phyloP scores from a whole-genome alignment of 176 grass and related monocot genomes.

The Microstegium vimineum region DNA sequence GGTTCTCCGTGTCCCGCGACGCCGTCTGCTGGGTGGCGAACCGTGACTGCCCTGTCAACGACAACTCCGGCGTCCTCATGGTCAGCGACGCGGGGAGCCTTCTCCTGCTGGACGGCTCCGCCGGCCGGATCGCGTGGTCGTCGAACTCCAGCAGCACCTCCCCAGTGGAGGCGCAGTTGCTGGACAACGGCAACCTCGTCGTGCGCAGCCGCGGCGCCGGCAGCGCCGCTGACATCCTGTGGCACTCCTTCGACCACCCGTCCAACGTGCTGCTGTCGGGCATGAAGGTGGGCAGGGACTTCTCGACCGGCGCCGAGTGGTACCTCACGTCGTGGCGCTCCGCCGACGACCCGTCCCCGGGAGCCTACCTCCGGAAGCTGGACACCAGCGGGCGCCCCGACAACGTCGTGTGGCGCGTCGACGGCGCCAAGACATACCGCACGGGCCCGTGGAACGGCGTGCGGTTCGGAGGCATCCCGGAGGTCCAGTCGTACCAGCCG shows the following conservation, averaged over 20 bases:
- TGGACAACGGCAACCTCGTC: neutral
- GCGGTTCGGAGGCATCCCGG: slow-evolving; percentile 28
- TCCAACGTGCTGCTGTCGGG: neutral
- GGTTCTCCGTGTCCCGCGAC: slow-evolving; percentile 16
- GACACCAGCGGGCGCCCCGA: slow-evolving; percentile 26
- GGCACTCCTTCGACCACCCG: neutral
- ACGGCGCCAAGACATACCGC: neutral
- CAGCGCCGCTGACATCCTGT: neutral
- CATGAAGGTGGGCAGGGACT: slow-evolving; percentile 12
- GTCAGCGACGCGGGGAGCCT: too few relatives aligned
- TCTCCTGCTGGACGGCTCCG: too few relatives aligned
- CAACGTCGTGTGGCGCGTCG: slow-evolving; percentile 3
- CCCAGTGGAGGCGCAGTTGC: too few relatives aligned
- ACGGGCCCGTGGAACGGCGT: slow-evolving; percentile 13
- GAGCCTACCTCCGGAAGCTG: neutral
- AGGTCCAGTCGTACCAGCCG: slow-evolving; percentile 6
- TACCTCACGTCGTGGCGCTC: slow-evolving; percentile 9
- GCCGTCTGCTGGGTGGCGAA: slow-evolving; percentile 46
- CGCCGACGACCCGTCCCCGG: slow-evolving; percentile 18
- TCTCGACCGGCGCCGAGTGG: slow-evolving; percentile 22
- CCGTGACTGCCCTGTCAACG: neutral
- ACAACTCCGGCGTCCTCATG: too few relatives aligned
- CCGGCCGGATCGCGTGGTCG: too few relatives aligned
- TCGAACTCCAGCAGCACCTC: too few relatives aligned
- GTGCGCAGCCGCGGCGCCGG: neutral